Base-by-base conservation (phyloP, 768 basidiomycete genomes). In the Mrakia blollopis region DNA sequence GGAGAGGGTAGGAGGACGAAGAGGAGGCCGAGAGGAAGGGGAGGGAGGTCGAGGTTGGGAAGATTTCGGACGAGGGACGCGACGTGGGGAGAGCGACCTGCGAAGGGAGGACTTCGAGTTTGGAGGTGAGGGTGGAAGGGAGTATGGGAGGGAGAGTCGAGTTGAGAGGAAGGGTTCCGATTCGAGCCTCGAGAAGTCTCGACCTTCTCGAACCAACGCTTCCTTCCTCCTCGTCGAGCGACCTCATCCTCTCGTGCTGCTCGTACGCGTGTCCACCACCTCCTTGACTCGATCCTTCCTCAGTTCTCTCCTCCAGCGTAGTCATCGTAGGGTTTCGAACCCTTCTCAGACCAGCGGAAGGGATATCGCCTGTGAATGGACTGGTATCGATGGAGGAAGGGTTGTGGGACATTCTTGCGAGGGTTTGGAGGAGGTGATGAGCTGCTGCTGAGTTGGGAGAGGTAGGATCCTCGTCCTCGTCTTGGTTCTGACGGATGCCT, bases 391-490 rank as follows among this genome's bases (percentile, higher is more conserved):
- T 68, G 35, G 65, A 39, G 18, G 65, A 68, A 14, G 65, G 65
- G 23, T 68, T 39, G 35, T 39, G 39, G 18, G 65, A 68, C 65
- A 68, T 68, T 39, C 65, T 35, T 4, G 65, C 65, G 65, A 68
- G 65, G 21, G 65, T 68, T 23, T 68, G 39, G 65, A 68, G 65
- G 65, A 68, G 14, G 1, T 68, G 65, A 21, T 68, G 65, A 11
- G 65, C 65, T 68, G 65, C 65, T 11, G 65, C 65, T 37, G 65
- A 68, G 37, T 68, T 68, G 25, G 65, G 65, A 68, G 65, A 68
- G 25, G 37, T 39, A 0, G 35, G 18, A 6, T 68, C 65, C 6
- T 68, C 65, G 2, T 37, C 21, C 25, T 37, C 35, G 25, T 2
- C 10, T 8, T 68, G 39, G 8, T 25, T n/a, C n/a, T n/a, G 65